These are phyloP conservation scores for Hydnomerulius pinastri DNA, from an alignment of 768 basidiomycete genomes.

Conservation along the genomic window DNA sequence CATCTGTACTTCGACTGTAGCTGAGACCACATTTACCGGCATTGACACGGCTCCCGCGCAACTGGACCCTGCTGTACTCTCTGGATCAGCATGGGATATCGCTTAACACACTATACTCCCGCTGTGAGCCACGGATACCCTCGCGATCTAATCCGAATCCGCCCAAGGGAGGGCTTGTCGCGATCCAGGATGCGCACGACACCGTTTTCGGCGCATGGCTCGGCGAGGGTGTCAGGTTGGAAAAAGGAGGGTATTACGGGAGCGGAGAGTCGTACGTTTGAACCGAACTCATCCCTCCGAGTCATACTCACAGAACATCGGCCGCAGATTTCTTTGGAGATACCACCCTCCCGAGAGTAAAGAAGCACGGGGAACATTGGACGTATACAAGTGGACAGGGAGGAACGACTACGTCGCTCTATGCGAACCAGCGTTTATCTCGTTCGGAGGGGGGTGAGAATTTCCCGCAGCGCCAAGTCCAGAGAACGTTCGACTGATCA, in stretches of 20 bases:
- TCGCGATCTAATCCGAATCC: conserved; percentile 21
- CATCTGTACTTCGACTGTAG: conserved; percentile 37
- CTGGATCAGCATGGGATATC: conserved; percentile 96
- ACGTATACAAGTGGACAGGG: conserved; percentile 83
- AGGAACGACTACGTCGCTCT: conserved; percentile 88
- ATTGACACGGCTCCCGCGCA: conserved; percentile 63
- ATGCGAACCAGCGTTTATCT: conserved; percentile 77
- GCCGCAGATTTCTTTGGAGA: conserved; percentile 77
- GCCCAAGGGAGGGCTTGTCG: conserved; percentile 56
- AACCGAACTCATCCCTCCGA: no score
- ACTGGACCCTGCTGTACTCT: conserved; percentile 85
- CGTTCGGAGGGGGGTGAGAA: conserved; percentile 93
- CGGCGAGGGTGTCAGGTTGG: conserved; percentile 62
- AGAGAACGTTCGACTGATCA: not conserved
- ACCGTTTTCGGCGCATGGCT: conserved; percentile 82
- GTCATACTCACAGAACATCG: not conserved
- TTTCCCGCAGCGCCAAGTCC: no score
- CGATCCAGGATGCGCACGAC: conserved; percentile 63
- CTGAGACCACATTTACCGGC: conserved; percentile 74
- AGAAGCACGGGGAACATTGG: conserved; percentile 38
- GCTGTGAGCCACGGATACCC: conserved; percentile 47
- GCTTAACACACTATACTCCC: conserved; percentile 80
- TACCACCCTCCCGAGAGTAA: conserved; percentile 35
- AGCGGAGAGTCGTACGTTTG: conserved; percentile 77
- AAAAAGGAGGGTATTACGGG: conserved; percentile 76